Percentiles rank a stretch among this genome's conserved stretches.
Conservation (phyloP, 2,329 filamentous ascomycete genomes). For the Pseudocercospora cruenta region DNA sequence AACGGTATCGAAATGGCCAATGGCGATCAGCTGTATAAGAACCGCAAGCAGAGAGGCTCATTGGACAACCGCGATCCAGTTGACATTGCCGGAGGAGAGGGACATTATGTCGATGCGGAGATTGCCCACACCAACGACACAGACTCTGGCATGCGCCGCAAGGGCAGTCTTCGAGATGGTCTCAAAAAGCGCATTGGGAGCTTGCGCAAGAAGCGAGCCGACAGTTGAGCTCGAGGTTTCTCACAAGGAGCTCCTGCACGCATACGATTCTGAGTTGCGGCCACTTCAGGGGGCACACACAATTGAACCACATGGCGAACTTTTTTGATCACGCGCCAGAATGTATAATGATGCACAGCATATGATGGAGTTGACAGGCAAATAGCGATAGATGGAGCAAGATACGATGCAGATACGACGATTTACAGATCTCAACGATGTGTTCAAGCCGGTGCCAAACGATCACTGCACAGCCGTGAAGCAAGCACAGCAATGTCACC, state of each 20-base stretch:
- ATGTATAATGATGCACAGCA: slow-evolving; percentile 2
- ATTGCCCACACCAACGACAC: slow-evolving; percentile 33
- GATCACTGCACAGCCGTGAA: neutral
- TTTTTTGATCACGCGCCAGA: neutral
- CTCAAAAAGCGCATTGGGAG: slow-evolving; percentile 54
- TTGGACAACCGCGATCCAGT: slow-evolving; percentile 38
- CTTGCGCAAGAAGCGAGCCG: slow-evolving; percentile 43
- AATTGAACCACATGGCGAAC: neutral
- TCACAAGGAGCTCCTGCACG: neutral
- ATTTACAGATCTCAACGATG: neutral
- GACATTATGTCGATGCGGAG: slow-evolving; percentile 38
- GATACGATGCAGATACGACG: slow-evolving; percentile 2
- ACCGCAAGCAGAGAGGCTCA: slow-evolving; percentile 37
- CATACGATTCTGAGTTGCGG: neutral
- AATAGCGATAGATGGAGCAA: slow-evolving; percentile 4
- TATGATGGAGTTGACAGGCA: slow-evolving; percentile 4
- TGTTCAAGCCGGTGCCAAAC: neutral
- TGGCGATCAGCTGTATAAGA: slow-evolving; percentile 43
- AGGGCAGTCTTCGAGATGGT: slow-evolving; percentile 41
- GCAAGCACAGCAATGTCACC: neutral
- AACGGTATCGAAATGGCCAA: slow-evolving; percentile 50
- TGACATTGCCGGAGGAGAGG: slow-evolving; percentile 39
- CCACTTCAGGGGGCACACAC: neutral
- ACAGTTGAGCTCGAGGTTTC: slow-evolving; percentile 1
- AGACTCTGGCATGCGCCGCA: slow-evolving; percentile 34